phyloP scores from a whole-genome alignment of 75 land plant species.

The Selaginella moellendorffii region DNA sequence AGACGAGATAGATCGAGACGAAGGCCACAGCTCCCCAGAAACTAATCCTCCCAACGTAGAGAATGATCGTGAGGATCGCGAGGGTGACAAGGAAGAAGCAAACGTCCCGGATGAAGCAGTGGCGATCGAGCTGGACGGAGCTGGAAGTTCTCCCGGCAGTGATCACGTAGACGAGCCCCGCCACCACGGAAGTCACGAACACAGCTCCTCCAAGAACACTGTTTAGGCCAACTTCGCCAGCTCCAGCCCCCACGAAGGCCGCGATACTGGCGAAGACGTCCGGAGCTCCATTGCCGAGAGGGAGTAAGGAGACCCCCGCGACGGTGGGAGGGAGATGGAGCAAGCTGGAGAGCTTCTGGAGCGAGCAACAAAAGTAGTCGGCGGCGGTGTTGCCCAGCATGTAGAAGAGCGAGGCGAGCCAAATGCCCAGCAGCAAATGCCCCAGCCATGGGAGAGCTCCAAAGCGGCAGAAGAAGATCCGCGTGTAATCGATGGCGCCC shows the following conservation, averaged over 20 bases:
- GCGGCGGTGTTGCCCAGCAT: conserved; percentile 81
- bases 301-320: conserved; percentile 79
- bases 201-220: conserved; percentile 73
- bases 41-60: conserved; percentile 38
- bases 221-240: conserved; percentile 76
- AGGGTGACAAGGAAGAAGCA: conserved; percentile 50
- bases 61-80: conserved; percentile 29
- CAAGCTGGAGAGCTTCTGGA: conserved; percentile 57
- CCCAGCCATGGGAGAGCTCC: conserved; percentile 26
- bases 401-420: conserved; percentile 67
- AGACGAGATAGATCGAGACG: no score
- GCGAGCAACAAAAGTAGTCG: conserved; percentile 65
- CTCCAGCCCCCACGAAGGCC: conserved; percentile 54
- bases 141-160: conserved; percentile 37
- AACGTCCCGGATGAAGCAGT: conserved; percentile 58
- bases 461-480: conserved; percentile 53
- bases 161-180: conserved; percentile 44
- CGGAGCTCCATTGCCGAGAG: conserved; percentile 87
- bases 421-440: conserved; percentile 32
- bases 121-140: conserved; percentile 24
- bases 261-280: conserved; percentile 92
- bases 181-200: conserved; percentile 72
- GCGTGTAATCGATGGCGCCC: conserved; percentile 49
- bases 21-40: conserved; percentile 45
- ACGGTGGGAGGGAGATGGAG: conserved; percentile 61